phyloP scores from a whole-genome alignment of 2,329 filamentous ascomycete species.

The Stachybotrys chlorohalonatus region DNA sequence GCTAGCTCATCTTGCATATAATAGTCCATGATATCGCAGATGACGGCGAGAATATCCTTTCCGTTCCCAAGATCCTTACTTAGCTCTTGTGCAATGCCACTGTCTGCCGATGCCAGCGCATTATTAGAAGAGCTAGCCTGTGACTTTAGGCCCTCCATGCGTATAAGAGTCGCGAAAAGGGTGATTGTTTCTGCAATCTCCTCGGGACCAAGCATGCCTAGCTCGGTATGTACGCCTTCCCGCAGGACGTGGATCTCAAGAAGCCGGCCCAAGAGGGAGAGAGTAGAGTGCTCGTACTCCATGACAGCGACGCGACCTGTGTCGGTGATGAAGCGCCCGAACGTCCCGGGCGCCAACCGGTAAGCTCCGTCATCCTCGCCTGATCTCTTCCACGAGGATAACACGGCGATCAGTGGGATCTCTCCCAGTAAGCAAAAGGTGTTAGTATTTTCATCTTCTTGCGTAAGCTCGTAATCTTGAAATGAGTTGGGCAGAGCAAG shows the following conservation, averaged over 20 bases:
- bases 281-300: slow-evolving; percentile 70
- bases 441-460: slow-evolving; percentile 81
- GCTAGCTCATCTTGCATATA: slow-evolving; percentile 48
- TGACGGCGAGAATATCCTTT: slow-evolving; percentile 68
- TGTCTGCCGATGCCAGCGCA: slow-evolving; percentile 24
- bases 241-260: slow-evolving; percentile 58
- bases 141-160: slow-evolving; percentile 34
- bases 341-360: slow-evolving; percentile 55
- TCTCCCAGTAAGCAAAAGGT: slow-evolving; percentile 59
- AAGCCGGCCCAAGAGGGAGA: slow-evolving; percentile 71
- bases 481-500: slow-evolving; percentile 66
- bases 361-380: slow-evolving; percentile 42
- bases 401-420: slow-evolving; percentile 51
- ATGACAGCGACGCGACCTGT: slow-evolving; percentile 66
- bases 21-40: slow-evolving; percentile 78
- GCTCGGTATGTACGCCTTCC: slow-evolving; percentile 41
- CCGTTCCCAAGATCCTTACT: slow-evolving; percentile 47
- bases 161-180: slow-evolving; percentile 63
- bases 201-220: slow-evolving; percentile 46
- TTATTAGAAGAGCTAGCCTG: slow-evolving; percentile 9
- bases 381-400: slow-evolving; percentile 33
- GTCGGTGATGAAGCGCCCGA: slow-evolving; percentile 68
- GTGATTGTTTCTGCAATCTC: slow-evolving; percentile 65
- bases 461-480: slow-evolving; percentile 63
- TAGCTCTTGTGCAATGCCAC: slow-evolving; percentile 43